Base-by-base conservation (phyloP, 805 yeast genomes). In the Myxozyma kluyveri region DNA sequence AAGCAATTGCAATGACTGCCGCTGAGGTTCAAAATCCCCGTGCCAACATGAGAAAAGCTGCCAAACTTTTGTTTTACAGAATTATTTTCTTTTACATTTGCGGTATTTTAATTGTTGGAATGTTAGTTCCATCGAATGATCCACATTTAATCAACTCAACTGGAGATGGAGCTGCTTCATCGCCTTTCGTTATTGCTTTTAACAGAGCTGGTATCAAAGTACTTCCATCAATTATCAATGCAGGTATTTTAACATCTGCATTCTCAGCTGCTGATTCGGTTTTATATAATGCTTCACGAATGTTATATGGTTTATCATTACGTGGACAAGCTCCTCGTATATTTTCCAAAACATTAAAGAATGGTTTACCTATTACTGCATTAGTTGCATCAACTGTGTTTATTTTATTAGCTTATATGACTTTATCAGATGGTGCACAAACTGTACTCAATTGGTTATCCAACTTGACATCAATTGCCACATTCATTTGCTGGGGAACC, bases 171-270 rank as follows among this genome's bases (percentile, higher is more conserved):
- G 95, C 86, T 0, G 84, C 82, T 32, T 81, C 87, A 4, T 82
- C 89, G 18, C 93, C 96, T 0, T 87, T 84, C 63, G 93, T 86
- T 46, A 80, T 88, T 61, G 91, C 91, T 2, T 88, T 88, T 88
- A 49, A 67, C 38, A 41, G 54, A n/a, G 75, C 74, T 49, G 77
- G 79, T 1, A 84, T 88, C 48, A 78, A 72, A 31, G 83, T 78
- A 0, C 72, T 88, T 43, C 95, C 95, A 29, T 79, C 83, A 63
- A 75, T 88, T 54, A 88, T 89, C 51, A 89, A 89, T 68, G 95
- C 80, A 0, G 78, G 87, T 27, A 75, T 88, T 49, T 74, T 88
- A 49, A 74, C 87, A 3, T 78, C 93, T 1, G 85, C 90, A 0
- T 83, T 87, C 60, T 82, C 89, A 32, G 89, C 95, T 1, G 96